Evolutionary conservation across 2,329 filamentous ascomycete genomes (phyloP).

Genomic region (Fonsecaea pedrosoi): DNA sequence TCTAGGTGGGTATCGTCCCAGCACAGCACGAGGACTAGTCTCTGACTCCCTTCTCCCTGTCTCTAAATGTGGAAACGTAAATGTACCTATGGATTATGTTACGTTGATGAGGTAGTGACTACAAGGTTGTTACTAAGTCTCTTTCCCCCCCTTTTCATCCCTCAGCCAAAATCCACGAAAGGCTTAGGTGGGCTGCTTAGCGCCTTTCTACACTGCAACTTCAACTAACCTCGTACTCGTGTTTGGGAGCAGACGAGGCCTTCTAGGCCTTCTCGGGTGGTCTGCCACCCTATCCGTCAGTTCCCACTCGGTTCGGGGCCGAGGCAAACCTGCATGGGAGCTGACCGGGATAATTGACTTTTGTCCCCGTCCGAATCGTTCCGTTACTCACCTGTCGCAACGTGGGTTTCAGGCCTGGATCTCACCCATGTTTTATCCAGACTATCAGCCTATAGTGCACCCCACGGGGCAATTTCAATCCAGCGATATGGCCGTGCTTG

Average conservation of each 20-base stretch:
- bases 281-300: not conserved
- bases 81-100: not conserved
- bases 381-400: not conserved
- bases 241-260: not conserved
- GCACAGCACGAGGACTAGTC: not conserved
- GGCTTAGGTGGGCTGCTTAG: not conserved
- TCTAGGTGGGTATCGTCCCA: not conserved
- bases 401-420: not conserved
- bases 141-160: not conserved
- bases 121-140: not conserved
- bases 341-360: too few relatives aligned
- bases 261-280: not conserved
- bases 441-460: not conserved
- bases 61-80: too few relatives aligned
- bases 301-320: not conserved
- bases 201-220: not conserved
- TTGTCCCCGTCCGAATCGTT: not conserved
- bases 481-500: not conserved
- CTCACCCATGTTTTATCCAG: not conserved
- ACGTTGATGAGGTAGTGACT: not conserved
- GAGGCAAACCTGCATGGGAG: not conserved
- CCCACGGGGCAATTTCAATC: not conserved
- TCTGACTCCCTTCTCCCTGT: not conserved
- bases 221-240: not conserved
- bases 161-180: not conserved